phyloP scores from a whole-genome alignment of 306 rosid species.

The Sicyos edulis region DNA sequence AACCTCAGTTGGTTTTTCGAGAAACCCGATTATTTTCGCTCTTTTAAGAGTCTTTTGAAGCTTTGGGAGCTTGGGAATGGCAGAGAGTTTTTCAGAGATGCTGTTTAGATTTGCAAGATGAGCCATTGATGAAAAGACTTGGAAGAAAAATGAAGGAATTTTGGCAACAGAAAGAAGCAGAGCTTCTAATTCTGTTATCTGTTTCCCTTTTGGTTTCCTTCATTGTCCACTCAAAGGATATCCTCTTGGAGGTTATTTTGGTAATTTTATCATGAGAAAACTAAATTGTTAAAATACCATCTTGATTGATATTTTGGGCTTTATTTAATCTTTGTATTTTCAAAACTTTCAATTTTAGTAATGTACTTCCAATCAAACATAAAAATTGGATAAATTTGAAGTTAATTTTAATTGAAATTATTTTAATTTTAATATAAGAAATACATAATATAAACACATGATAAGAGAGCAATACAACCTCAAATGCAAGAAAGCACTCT shows the following conservation, averaged over 20 bases:
- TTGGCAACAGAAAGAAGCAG: slow-evolving; percentile 15
- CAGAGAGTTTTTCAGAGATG: slow-evolving; percentile 43
- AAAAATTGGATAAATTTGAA: too few relatives aligned
- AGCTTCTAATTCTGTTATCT: slow-evolving; percentile 24
- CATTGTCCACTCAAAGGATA: slow-evolving; percentile 44
- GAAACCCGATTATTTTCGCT: slow-evolving; percentile 27
- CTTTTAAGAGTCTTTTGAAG: slow-evolving; percentile 28
- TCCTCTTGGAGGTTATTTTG: slow-evolving; percentile 35
- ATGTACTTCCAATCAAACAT: too few relatives aligned
- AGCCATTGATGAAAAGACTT: slow-evolving; percentile 43
- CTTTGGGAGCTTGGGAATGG: slow-evolving; percentile 39
- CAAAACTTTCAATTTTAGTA: too few relatives aligned
- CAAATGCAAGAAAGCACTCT: too few relatives aligned
- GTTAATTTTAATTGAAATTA: too few relatives aligned
- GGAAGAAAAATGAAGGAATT: slow-evolving; percentile 21
- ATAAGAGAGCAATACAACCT: too few relatives aligned
- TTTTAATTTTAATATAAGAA: too few relatives aligned
- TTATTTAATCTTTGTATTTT: too few relatives aligned
- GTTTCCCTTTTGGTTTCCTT: slow-evolving; percentile 29
- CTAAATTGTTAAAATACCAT: too few relatives aligned
- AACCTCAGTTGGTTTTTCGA: slow-evolving; percentile 36
- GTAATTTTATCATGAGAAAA: slow-evolving; percentile 21
- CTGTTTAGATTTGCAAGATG: slow-evolving; percentile 53
- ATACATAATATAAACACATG: too few relatives aligned
- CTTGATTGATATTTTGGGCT: too few relatives aligned